Evolutionary conservation across 805 yeast species (phyloP).

Genomic region (Wickerhamia fluorescens): DNA sequence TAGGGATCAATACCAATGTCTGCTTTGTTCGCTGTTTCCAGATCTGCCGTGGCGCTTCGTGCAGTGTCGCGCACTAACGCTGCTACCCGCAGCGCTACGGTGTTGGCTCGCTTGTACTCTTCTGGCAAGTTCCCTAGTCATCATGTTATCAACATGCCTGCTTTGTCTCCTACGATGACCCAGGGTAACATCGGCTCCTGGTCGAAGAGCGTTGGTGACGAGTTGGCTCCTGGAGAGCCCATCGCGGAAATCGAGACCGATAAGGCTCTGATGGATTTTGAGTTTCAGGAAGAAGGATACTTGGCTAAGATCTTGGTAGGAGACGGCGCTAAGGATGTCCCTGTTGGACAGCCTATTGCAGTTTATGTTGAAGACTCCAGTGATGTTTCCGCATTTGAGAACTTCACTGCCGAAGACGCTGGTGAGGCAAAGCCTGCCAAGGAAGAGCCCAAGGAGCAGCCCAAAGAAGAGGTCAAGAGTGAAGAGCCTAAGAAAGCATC

Average conservation of each 20-base stretch:
- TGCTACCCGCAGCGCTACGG: slow-evolving; percentile 5
- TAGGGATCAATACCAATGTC: too few relatives aligned
- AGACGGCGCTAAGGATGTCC: slow-evolving; percentile 82
- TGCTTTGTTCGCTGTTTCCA: slow-evolving; percentile 30
- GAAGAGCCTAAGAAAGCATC: slow-evolving; percentile 17
- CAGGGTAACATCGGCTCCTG: slow-evolving; percentile 88
- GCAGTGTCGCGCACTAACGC: slow-evolving; percentile 4
- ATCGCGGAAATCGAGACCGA: slow-evolving; percentile 97
- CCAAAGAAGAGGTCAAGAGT: slow-evolving; percentile 19
- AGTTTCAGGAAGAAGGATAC: slow-evolving; percentile 94
- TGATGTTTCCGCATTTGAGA: slow-evolving; percentile 83
- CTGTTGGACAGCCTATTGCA: slow-evolving; percentile 94
- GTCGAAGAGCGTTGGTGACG: slow-evolving; percentile 87
- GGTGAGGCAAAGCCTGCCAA: slow-evolving; percentile 44
- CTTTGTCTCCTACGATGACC: slow-evolving; percentile 99
- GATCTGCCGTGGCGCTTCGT: slow-evolving; percentile 22
- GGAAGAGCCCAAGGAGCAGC: slow-evolving; percentile 28
- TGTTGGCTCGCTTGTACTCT: slow-evolving; percentile 33
- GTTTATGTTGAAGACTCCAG: slow-evolving; percentile 84
- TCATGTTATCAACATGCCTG: slow-evolving; percentile 93
- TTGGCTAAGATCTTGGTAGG: slow-evolving; percentile 80
- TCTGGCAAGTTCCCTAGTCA: slow-evolving; percentile 65
- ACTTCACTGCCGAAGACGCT: slow-evolving; percentile 79
- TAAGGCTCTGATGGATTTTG: slow-evolving; percentile 97
- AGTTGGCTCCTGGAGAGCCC: slow-evolving; percentile 84